phyloP scores from a whole-genome alignment of 2,329 filamentous ascomycete genomes.

The Sclerotinia nivalis region DNA sequence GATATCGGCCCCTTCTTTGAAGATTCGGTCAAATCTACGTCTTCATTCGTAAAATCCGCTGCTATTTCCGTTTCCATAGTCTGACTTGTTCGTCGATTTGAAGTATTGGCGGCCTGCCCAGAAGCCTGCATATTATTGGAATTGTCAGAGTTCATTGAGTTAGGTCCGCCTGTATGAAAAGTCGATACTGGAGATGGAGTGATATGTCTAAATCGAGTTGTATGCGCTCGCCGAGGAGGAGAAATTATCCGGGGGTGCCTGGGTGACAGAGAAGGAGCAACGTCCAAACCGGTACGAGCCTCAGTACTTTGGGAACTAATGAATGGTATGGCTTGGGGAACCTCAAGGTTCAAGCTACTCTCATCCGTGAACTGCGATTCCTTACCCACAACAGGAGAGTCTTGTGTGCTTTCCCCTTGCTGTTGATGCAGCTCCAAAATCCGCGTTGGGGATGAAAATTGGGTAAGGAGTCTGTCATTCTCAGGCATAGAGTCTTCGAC shows the following conservation, averaged over 20 bases:
- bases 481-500: constrained; percentile 57
- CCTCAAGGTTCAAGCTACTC: constrained; percentile 12
- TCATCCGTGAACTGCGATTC: constrained; percentile 13
- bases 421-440: constrained; percentile 53
- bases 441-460: constrained; percentile 51
- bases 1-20: background rate
- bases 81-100: constrained; percentile 1
- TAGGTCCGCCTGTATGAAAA: no score
- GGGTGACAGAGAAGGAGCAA: background rate
- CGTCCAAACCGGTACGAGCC: background rate
- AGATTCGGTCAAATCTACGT: background rate
- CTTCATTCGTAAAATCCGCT: background rate
- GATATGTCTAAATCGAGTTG: background rate
- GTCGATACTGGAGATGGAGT: background rate
- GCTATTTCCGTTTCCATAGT: background rate
- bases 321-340: constrained; percentile 2
- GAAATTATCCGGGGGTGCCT: background rate
- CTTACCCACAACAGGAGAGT: constrained; percentile 28
- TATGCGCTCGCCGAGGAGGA: background rate
- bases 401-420: constrained; percentile 37
- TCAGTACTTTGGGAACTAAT: background rate
- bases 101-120: background rate
- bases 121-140: background rate
- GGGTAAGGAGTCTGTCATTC: constrained; percentile 39
- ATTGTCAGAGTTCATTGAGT: background rate